Percentiles rank a stretch among this genome's conserved stretches.
phyloP scores from a whole-genome alignment of 1,284 basidiomycete species.

The Flammula alnicola region DNA sequence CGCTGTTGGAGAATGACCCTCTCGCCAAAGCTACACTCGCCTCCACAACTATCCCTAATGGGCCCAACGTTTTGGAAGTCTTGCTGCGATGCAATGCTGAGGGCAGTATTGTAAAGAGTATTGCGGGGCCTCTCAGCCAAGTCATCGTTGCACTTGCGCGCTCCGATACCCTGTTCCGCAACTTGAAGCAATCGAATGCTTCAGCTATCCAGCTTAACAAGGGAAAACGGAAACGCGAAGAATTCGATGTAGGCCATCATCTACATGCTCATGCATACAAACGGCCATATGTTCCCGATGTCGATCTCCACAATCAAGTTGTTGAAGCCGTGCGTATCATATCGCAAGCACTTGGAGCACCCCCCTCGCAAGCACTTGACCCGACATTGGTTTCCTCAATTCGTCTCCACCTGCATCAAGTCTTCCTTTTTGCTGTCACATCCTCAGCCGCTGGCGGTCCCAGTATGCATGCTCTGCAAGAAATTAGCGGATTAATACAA shows the following conservation, averaged over 20 bases:
- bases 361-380: conserved; percentile 50
- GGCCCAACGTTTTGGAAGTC: conserved; percentile 56
- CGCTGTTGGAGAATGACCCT: conserved; percentile 57
- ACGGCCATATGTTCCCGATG: conserved; percentile 44
- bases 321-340: conserved; percentile 61
- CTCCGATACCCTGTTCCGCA: conserved; percentile 66
- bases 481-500: conserved; percentile 75
- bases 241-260: conserved; percentile 48
- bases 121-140: conserved; percentile 61
- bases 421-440: conserved; percentile 76
- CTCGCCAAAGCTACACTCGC: conserved; percentile 57
- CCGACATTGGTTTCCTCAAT: conserved; percentile 64
- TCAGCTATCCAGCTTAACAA: conserved; percentile 61
- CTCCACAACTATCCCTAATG: conserved; percentile 52
- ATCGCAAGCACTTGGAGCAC: conserved; percentile 47
- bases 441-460: conserved; percentile 58
- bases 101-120: conserved; percentile 53
- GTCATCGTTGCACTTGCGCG: conserved; percentile 63
- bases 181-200: conserved; percentile 62
- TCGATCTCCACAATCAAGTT: conserved; percentile 54
- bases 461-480: conserved; percentile 63
- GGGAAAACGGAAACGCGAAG: conserved; percentile 71
- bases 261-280: conserved; percentile 43
- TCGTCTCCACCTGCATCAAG: conserved; percentile 69
- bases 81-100: conserved; percentile 52